A percentile compares a stretch with the other conserved stretches of the same genome.
These are phyloP conservation scores for Diutina siamensis DNA, from an alignment of 1,139 yeast species.

Conservation along the genomic window DNA sequence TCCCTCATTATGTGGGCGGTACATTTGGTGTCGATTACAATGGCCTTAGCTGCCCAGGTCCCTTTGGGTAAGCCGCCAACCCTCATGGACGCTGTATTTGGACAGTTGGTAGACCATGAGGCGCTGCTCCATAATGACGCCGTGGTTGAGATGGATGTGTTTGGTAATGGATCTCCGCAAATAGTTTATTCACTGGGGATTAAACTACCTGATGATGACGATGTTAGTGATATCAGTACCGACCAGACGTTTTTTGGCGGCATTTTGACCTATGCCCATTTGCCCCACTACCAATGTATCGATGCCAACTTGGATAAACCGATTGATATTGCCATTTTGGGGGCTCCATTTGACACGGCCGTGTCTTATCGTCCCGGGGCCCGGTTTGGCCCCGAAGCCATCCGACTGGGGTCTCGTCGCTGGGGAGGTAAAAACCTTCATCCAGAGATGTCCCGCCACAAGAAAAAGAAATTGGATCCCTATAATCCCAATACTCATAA, in stretches of 20 bases:
- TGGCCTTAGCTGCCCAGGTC: neutral
- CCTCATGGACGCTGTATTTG: neutral
- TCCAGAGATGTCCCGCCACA: neutral
- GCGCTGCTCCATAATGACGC: neutral
- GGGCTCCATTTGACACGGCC: conserved; percentile 44
- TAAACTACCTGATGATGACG: conserved; percentile 25
- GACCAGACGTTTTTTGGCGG: conserved; percentile 11
- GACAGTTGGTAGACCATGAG: neutral
- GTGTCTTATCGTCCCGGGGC: conserved; percentile 40
- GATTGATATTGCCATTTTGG: conserved; percentile 35
- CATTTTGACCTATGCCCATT: conserved; percentile 10
- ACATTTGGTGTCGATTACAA: neutral
- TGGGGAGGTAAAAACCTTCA: neutral
- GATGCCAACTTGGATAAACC: conserved; percentile 8
- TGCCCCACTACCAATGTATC: conserved; percentile 10
- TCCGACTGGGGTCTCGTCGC: conserved; percentile 15
- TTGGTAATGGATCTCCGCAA: conserved; percentile 7
- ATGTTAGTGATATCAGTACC: conserved; percentile 20
- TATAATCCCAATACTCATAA: conserved; percentile 18
- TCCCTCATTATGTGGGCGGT: neutral
- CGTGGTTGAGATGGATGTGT: neutral
- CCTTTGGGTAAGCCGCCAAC: neutral
- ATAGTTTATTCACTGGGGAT: conserved; percentile 16
- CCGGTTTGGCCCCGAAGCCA: conserved; percentile 46
- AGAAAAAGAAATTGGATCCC: conserved; percentile 7